Conservation (phyloP, 768 basidiomycete genomes). For the Serendipita vermifera region DNA sequence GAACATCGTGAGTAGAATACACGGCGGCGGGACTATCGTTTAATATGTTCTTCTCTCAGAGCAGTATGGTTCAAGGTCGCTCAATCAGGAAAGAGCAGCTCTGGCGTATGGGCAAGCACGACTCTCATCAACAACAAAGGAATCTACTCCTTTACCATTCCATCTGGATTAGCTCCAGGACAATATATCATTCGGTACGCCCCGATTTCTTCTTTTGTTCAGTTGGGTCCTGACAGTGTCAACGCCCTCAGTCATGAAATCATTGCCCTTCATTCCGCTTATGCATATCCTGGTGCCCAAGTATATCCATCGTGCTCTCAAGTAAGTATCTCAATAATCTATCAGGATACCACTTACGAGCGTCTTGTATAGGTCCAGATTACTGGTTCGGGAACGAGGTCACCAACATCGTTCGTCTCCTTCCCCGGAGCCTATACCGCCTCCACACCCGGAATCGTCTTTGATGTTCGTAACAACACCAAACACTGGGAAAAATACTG, state of each 20-base stretch:
- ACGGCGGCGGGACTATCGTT: not conserved
- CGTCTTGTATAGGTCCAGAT: slow-evolving; percentile 29
- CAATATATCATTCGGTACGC: slow-evolving; percentile 40
- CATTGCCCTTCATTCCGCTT: slow-evolving; percentile 7
- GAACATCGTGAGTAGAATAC: slow-evolving; percentile 24
- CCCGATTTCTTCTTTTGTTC: slow-evolving; percentile 23
- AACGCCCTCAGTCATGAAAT: slow-evolving; percentile 1
- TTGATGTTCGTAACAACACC: slow-evolving; percentile 12
- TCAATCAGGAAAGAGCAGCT: slow-evolving; percentile 32
- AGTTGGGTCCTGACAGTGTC: not conserved
- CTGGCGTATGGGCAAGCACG: slow-evolving; percentile 35
- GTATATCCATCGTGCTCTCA: slow-evolving; percentile 31
- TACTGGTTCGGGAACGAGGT: slow-evolving; percentile 33
- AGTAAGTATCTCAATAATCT: not conserved
- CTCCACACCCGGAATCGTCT: slow-evolving; percentile 9
- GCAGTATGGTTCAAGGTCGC: slow-evolving; percentile 42
- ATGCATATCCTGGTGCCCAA: slow-evolving; percentile 32
- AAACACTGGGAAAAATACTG: no score
- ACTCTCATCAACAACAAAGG: slow-evolving; percentile 29
- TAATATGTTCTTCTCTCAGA: slow-evolving; percentile 17
- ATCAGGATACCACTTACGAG: not conserved
- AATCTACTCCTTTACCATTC: slow-evolving; percentile 36
- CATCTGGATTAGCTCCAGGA: slow-evolving; percentile 32
- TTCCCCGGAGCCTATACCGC: slow-evolving; percentile 35
- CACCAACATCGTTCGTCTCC: slow-evolving; percentile 35